Base-by-base conservation (phyloP, 495 filamentous ascomycete genomes). In the Cenococcum geophilum region DNA sequence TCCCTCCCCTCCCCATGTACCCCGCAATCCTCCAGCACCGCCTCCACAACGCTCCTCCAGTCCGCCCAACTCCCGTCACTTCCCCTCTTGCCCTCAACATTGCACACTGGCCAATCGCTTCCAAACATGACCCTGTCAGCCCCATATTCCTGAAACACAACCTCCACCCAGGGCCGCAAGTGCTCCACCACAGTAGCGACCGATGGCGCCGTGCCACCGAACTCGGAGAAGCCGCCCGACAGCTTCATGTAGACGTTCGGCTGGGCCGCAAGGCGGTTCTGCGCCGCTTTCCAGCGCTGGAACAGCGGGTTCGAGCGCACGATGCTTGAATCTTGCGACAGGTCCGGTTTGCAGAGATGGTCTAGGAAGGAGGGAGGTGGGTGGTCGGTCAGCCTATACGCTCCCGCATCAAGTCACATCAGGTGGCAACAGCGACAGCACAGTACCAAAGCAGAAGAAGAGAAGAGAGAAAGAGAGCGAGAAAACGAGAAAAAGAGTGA, bases 101-200 rank as follows among this genome's bases (percentile, higher is more conserved):
- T 89, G 74, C 90, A 92, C 4, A 95, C 86, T 1, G 89, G 91
- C 91, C 91, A 96, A 70, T 95, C 89, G 52, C 85, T 89, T 4
- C 86, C 91, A 72, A 91, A 96, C 85, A 96, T 91, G 58, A 91
- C 79, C 51, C 89, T 76, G n/a, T 76, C 70, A 0, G 86, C 73
- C 6, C 85, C 82, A 71, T 95, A 95, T 1, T 79, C 76, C 20
- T 83, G 81, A 40, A 92, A 76, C 0, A 89, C 71, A 5, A 82
- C 80, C 49, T 82, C 79, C 0, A 91, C 76, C 85, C 88, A 93
- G 0, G 83, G 85, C 53, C 73, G 73, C 4, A 86, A 60, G 22
- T 63, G 57, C 14, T 75, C 68, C 2, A 78, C 68, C 9, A 85
- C 62, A 0, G 12, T 35, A 14, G 62, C 62, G 22, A 76, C 68